Conservation (phyloP, 768 basidiomycete genomes). For the Terana coerulea region DNA sequence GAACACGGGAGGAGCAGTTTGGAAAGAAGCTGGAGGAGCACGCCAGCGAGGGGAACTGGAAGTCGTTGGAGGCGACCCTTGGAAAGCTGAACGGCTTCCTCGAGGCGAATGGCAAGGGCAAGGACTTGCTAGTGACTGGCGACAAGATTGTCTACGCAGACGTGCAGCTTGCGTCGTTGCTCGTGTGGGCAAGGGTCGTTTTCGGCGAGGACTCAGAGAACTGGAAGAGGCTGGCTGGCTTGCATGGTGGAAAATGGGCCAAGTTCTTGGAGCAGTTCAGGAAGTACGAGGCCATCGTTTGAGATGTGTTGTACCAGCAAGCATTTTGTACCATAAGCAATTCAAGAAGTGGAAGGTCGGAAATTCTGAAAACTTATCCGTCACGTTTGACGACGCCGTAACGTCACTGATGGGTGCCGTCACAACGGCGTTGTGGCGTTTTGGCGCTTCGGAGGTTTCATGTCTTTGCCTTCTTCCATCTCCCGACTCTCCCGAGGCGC, state of each 20-base stretch:
- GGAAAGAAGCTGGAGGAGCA: constrained; percentile 35
- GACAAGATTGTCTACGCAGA: constrained; percentile 37
- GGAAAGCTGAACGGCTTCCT: constrained; percentile 19
- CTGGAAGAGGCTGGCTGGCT: constrained; percentile 38
- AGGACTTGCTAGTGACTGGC: constrained; percentile 31
- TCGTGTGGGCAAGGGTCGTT: constrained; percentile 30
- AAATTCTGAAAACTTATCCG: too few relatives aligned
- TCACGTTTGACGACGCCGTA: too few relatives aligned
- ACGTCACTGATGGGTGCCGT: too few relatives aligned
- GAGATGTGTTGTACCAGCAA: too few relatives aligned
- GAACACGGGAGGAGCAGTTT: constrained; percentile 30
- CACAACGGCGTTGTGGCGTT: too few relatives aligned
- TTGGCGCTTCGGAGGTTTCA: too few relatives aligned
- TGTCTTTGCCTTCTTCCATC: too few relatives aligned
- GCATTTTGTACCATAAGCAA: too few relatives aligned
- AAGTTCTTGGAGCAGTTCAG: not conserved
- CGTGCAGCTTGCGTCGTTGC: constrained; percentile 31
- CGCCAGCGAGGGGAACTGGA: constrained; percentile 34
- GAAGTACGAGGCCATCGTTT: too few relatives aligned
- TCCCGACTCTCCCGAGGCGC: too few relatives aligned
- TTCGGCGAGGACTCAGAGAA: constrained; percentile 36
- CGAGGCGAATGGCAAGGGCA: constrained; percentile 9
- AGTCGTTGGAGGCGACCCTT: constrained; percentile 31
- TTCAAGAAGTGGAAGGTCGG: too few relatives aligned
- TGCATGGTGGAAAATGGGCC: constrained; percentile 33